Conservation (phyloP, 768 basidiomycete species). For the Lanmaoa rubissima region DNA sequence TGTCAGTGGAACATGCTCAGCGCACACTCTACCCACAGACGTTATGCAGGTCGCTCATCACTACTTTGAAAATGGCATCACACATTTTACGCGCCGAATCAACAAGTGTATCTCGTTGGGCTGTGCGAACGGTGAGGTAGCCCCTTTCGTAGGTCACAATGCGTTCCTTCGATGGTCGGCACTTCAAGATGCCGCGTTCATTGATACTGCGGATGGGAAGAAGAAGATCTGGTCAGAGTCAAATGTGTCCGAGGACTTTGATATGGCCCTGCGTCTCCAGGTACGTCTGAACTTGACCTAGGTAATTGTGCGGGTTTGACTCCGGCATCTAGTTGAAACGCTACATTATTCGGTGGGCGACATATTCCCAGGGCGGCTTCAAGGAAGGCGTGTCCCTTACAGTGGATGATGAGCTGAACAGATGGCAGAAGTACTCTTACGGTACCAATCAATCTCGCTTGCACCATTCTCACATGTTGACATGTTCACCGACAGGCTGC, state of each 20-base stretch:
- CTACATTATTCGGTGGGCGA: conserved; percentile 58
- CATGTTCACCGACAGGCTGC: conserved; percentile 28
- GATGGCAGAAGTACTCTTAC: conserved; percentile 91
- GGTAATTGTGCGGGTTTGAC: neutral
- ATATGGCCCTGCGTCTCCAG: conserved; percentile 63
- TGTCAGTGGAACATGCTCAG: neutral
- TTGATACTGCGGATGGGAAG: conserved; percentile 52
- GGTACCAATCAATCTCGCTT: conserved; percentile 45
- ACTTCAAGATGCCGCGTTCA: conserved; percentile 79
- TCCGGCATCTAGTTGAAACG: conserved; percentile 15
- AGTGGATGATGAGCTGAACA: conserved; percentile 87
- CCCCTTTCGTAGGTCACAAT: conserved; percentile 83
- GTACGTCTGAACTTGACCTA: conserved; percentile 6
- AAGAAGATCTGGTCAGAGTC: conserved; percentile 72
- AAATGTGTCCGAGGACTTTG: conserved; percentile 69
- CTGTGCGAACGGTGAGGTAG: conserved; percentile 74
- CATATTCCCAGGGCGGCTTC: conserved; percentile 83
- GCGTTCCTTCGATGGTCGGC: conserved; percentile 91
- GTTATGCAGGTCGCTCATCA: conserved; percentile 90
- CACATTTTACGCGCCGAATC: conserved; percentile 86
- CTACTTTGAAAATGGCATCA: conserved; percentile 90
- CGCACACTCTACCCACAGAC: conserved; percentile 38
- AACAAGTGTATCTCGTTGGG: conserved; percentile 81
- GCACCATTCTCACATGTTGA: conserved; percentile 25
- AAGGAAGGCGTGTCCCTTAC: conserved; percentile 95